Evolutionary conservation across 1,139 yeast genomes (phyloP), one percentile per base, ranked within the genome.

Genomic region (Lodderomyces metapsilosis): DNA sequence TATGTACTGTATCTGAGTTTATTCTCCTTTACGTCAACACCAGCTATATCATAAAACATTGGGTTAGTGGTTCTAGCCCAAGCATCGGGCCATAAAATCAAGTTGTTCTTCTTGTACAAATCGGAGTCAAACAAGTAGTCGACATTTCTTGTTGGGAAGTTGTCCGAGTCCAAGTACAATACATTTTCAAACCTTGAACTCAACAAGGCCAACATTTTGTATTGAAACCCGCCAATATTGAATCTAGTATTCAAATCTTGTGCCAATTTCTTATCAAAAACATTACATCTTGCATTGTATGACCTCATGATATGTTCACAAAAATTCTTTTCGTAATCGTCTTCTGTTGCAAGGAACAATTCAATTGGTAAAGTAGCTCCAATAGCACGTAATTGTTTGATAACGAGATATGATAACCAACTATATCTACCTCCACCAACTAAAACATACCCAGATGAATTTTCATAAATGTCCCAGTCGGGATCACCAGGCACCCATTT

Each of bases 121-220:
- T 66, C 62, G 0, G 68, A 56, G 1, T 60, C 64, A 39, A 66
- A 80, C 28, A 82, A 58, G 41, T 68, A 62, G 41, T 66, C 84
- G 20, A 82, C 36, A 27, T 78, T 73, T 35, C 56, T 61, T 30
- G 80, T 62, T 7, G 87, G 86, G 52, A 80, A 74, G 54, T 82
- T 78, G 58, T 84, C 91, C 8, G 87, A 81, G 55, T 84, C 92
- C 38, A 84, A 54, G 50, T 82, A 78, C 39, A 84, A 56, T 10
- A 82, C 69, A 42, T 77, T 74, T 51, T 80, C 81, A 53, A 84
- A 84, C 27, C 62, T 62, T 4, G 87, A 80, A 20, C 79, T 62
- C 42, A 83, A 61, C 25, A 84, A 55, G 0, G 88, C 86, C 47
- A 83, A 64, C 62, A 76, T 70, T 54, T 84, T 84, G 56, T 71